Evolutionary conservation across 2,329 filamentous ascomycete genomes (phyloP).

Genomic region (Incumbomyces delicatus): DNA sequence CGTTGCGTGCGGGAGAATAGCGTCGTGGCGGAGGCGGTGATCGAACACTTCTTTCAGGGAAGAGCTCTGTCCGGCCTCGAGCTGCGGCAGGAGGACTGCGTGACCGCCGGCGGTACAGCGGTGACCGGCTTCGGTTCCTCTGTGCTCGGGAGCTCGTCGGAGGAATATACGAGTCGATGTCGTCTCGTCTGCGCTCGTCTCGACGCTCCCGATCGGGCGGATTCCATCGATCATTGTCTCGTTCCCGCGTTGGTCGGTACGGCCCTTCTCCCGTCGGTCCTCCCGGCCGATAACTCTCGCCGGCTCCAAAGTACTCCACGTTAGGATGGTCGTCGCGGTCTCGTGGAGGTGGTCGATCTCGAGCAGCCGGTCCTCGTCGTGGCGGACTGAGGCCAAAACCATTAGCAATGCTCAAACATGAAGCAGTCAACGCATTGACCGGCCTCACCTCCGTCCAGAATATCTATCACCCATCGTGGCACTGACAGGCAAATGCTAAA

Average conservation of each 20-base stretch:
- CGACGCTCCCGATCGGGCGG: constrained; percentile 10
- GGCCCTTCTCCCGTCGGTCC: constrained; percentile 17
- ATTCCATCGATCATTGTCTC: constrained; percentile 17
- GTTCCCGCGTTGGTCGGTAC: constrained; percentile 18
- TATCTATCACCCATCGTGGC: constrained; percentile 6
- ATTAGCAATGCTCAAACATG: background rate
- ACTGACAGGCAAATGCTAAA: background rate
- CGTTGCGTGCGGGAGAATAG: constrained; percentile 33
- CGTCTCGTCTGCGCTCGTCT: constrained; percentile 13
- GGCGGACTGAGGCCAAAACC: background rate
- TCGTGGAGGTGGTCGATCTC: constrained; percentile 13
- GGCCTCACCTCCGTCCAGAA: constrained; percentile 2
- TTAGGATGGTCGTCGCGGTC: constrained; percentile 18
- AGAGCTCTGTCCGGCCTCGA: constrained; percentile 27
- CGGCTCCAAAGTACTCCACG: constrained; percentile 20
- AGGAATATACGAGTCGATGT: constrained; percentile 21
- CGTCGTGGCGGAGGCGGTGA: constrained; percentile 24
- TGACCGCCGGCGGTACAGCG: constrained; percentile 32
- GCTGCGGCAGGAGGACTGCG: constrained; percentile 29
- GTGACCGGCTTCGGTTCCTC: constrained; percentile 32
- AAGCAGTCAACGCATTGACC: background rate
- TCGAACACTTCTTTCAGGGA: constrained; percentile 5
- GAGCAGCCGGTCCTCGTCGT: constrained; percentile 11
- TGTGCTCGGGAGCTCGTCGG: constrained; percentile 14
- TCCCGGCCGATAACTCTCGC: constrained; percentile 22